phyloP scores from a whole-genome alignment of 345 rosid species.

The Carallia pectinifolia region DNA sequence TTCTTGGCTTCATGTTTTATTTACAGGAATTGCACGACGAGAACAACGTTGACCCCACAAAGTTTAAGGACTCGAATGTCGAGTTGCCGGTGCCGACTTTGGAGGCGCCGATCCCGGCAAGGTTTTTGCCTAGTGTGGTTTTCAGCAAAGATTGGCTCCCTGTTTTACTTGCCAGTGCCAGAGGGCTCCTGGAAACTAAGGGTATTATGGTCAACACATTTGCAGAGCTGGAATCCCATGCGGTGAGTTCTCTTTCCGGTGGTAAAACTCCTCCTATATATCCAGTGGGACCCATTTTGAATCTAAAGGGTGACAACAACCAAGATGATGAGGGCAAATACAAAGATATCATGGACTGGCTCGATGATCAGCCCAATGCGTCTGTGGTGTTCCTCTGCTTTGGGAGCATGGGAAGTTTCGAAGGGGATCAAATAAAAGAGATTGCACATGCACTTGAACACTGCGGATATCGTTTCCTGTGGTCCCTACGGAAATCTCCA shows the following conservation, averaged over 20 bases:
- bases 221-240: slow-evolving; percentile 1
- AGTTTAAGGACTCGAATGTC: slow-evolving; percentile 9
- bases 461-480: slow-evolving; percentile 12
- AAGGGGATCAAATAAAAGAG: slow-evolving; percentile 11
- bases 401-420: slow-evolving; percentile 17
- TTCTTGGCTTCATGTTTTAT: slow-evolving; percentile 3
- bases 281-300: slow-evolving; percentile 1
- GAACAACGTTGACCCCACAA: background rate
- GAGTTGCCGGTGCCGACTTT: slow-evolving; percentile 3
- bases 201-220: slow-evolving; percentile 15
- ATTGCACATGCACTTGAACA: slow-evolving; percentile 3
- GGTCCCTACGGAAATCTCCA: slow-evolving; percentile 16
- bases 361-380: slow-evolving; percentile 13
- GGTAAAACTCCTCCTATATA: background rate
- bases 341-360: slow-evolving; percentile 6
- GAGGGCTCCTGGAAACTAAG: background rate
- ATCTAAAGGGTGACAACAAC: background rate
- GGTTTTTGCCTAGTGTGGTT: background rate
- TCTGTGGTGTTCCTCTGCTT: slow-evolving; percentile 21
- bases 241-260: background rate
- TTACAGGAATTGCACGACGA: slow-evolving; percentile 4
- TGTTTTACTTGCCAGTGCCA: background rate
- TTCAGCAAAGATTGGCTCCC: background rate
- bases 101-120: background rate
- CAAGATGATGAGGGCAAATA: background rate